Evolutionary conservation across 2,329 filamentous ascomycete species (phyloP), one percentile per base, ranked within the genome.

Genomic region (Ophiostoma fasciatum): DNA sequence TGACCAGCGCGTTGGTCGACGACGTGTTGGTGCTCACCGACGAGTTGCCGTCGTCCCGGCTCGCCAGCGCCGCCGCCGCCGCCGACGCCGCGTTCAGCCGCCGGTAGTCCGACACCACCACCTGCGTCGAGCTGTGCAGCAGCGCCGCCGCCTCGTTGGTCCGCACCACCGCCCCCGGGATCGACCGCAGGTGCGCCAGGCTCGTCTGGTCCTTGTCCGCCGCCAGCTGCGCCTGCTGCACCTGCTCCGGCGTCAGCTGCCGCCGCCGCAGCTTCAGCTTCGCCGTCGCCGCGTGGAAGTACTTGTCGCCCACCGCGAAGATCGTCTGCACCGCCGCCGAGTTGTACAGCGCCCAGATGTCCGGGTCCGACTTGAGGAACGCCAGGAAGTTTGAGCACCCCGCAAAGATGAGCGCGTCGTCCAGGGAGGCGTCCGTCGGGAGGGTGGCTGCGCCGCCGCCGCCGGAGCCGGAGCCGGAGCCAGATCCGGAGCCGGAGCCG

Each of bases 301-400:
- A 42, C 33, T 36, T 37, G 40, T 42, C 40, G 20, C 40, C 37
- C 7, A 42, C 37, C 18, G 40, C 40, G n/a, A 34, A 42, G 31
- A 42, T 39, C 13, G 40, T 37, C 26, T 39, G 33, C 18, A 32
- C 28, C 9, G 37, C 20, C 7, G 40, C 23, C 15, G 40, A 42
- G 31, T 36, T 34, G 34, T 39, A 42, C 23, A 42, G 31, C 4
- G 36, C 34, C 19, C 28, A 42, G 8, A 42, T 30, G 14, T 32
- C 32, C 7, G 37, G 28, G 20, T 42, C 40, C n/a, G 37, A 36
- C 26, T 42, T 39, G 31, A 42, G 34, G 23, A 42, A 42, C 4
- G 25, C 35, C 4, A 42, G 31, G 20, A 42, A 42, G 28, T 31
- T 32, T 8, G 18, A 15, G 7, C 40, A 42, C 28, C 40, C 37